Base-by-base conservation (phyloP, 1,284 basidiomycete genomes). In the Laetiporus sulphureus region DNA sequence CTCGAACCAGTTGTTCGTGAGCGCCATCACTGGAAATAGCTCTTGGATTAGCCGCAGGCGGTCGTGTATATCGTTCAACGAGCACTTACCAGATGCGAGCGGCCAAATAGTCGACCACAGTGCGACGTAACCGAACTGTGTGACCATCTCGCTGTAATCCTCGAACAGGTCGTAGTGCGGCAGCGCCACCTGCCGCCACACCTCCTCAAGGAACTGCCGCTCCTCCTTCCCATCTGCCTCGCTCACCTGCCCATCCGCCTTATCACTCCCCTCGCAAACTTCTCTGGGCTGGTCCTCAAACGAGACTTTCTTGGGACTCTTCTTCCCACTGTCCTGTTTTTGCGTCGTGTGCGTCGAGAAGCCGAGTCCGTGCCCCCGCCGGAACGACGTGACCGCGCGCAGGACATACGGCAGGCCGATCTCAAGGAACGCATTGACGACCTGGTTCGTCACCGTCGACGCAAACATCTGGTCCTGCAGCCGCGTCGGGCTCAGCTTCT, bases 61-160 rank as follows among this genome's bases (percentile, higher is more conserved):
- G n/a, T n/a, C n/a, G 11, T n/a, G 33, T 16, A 30, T 36, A 36
- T 37, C 11, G 4, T 11, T 8, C 6, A 3, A 23, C 4, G 22
- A n/a, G 19, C 19, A 63, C 77, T 44, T 51, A 79, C 83, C 71
- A n/a, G 88, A 83, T 4, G 91, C 89, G 13, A 99, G 70, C 1
- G 94, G 92, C 95, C 94, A 99, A 44, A 95, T 90, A 22, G 90
- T 83, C 31, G 84, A 88, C 91, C 94, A 98, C 22, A 97, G 69
- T 2, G 80, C 79, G 21, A 97, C 80, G 60, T 93, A 94, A 2
- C 95, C 95, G 58, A 96, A 95, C 63, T 93, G 84, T 3, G 89
- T 91, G 20, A 91, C 89, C 92, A 98, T 96, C 68, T 98, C 94
- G 55, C 81, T 83, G 62, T 94, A 97, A 65, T 96, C 93, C 45